phyloP scores from a whole-genome alignment of 225 moss, liverwort and hornwort species.

The Sphagnum tenellum region DNA sequence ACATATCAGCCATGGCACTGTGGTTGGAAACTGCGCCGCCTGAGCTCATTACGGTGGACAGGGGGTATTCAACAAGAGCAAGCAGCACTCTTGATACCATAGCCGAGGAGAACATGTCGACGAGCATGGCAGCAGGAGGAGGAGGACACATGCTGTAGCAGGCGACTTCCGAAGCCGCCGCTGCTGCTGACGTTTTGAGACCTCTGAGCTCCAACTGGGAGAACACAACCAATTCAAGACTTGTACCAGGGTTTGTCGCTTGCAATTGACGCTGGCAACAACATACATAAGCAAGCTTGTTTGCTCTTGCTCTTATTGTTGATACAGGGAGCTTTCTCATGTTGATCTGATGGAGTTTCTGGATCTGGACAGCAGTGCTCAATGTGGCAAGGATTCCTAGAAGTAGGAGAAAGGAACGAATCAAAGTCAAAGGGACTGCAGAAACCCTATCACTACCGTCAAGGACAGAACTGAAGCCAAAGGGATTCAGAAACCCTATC shows the following conservation, averaged over 20 bases:
- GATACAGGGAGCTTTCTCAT: too few relatives aligned
- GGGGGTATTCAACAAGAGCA: slow-evolving; percentile 5
- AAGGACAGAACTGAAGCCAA: too few relatives aligned
- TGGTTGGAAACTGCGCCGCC: slow-evolving; percentile 22
- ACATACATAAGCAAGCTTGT: too few relatives aligned
- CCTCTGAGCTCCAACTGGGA: slow-evolving; percentile 16
- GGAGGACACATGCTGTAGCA: too few relatives aligned
- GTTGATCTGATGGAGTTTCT: too few relatives aligned
- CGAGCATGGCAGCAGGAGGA: slow-evolving; percentile 14
- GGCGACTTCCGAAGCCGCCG: not conserved
- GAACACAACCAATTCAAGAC: slow-evolving; percentile 5
- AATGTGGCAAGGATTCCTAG: too few relatives aligned
- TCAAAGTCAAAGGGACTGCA: too few relatives aligned
- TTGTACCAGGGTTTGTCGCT: slow-evolving; percentile 17
- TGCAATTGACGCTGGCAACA: slow-evolving; percentile 11
- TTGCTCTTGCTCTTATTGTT: too few relatives aligned
- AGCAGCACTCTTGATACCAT: slow-evolving; percentile 21
- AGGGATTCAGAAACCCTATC: too few relatives aligned
- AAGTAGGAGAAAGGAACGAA: too few relatives aligned
- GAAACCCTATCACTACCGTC: too few relatives aligned
- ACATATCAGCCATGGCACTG: slow-evolving; percentile 20
- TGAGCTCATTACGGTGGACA: slow-evolving; percentile 14
- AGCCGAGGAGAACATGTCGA: slow-evolving; percentile 14
- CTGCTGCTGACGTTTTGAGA: slow-evolving; percentile 7
- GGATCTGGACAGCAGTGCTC: too few relatives aligned